Conservation (phyloP, 345 rosid genomes). For the Jatropha curcas region DNA sequence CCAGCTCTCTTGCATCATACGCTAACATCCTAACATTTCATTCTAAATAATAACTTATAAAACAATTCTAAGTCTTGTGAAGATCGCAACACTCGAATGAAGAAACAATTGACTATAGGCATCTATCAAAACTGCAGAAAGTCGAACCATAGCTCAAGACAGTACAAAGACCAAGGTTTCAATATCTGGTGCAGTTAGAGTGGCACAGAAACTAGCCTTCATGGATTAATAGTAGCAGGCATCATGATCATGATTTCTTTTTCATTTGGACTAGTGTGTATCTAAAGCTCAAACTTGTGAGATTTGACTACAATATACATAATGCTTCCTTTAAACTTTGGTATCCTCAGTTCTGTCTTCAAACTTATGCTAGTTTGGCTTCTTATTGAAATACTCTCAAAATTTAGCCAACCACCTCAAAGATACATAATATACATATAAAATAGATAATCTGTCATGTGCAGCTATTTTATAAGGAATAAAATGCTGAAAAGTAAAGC, state of each 20-base stretch:
- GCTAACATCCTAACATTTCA: no score
- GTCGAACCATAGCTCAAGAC: not conserved
- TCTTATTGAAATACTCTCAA: not conserved
- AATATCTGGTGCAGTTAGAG: not conserved
- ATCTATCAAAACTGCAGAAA: not conserved
- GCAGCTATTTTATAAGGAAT: not conserved
- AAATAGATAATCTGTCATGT: not conserved
- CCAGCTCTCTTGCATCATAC: no score
- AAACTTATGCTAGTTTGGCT: not conserved
- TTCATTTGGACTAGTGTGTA: no score
- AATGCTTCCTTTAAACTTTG: not conserved
- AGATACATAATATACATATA: not conserved
- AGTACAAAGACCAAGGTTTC: not conserved
- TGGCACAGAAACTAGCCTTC: not conserved
- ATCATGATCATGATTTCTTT: not conserved
- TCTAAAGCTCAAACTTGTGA: no score
- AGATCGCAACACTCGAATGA: not conserved
- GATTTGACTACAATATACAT: not conserved
- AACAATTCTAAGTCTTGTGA: no score
- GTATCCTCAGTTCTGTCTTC: not conserved
- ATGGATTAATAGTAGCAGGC: not conserved
- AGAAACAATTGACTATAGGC: not conserved
- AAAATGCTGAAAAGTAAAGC: not conserved
- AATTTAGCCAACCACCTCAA: not conserved
- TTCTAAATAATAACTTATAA: no score